Evolutionary conservation across 192 early-diverging fungal species (phyloP).

Genomic region (Podila epicladia): DNA sequence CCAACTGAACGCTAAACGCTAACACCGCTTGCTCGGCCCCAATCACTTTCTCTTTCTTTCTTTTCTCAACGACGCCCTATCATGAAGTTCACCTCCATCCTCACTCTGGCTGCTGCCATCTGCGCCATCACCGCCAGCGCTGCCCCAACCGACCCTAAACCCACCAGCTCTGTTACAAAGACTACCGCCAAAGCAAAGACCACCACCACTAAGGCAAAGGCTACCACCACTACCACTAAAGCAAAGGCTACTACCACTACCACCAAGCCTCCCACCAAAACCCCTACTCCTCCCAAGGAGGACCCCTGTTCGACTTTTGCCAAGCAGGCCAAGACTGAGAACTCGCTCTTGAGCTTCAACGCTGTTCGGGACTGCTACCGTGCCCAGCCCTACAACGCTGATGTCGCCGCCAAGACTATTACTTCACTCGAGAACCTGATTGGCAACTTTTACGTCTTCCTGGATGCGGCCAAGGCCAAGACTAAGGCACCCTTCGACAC

Average conservation of each 20-base stretch:
- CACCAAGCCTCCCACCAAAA: neutral
- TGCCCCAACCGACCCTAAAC: conserved; percentile 2
- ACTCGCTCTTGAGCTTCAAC: conserved; percentile 16
- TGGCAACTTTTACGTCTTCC: conserved; percentile 45
- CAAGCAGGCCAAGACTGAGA: conserved; percentile 14
- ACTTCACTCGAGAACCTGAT: conserved; percentile 35
- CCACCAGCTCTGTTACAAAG: conserved; percentile 20
- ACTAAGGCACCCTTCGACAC: conserved; percentile 32
- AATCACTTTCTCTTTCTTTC: neutral
- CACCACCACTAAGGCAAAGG: conserved; percentile 1
- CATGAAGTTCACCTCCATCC: conserved; percentile 48
- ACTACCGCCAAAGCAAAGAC: conserved; percentile 4
- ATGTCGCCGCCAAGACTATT: conserved; percentile 29
- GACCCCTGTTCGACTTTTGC: conserved; percentile 37
- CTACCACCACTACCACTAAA: conserved; percentile 10
- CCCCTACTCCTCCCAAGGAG: neutral
- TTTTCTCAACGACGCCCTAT: neutral
- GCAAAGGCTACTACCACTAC: neutral
- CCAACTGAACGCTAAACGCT: neutral
- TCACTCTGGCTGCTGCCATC: conserved; percentile 36
- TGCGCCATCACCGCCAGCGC: conserved; percentile 30
- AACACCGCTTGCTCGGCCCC: neutral
- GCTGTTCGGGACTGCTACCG: conserved; percentile 32
- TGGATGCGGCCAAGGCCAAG: conserved; percentile 25
- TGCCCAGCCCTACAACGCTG: conserved; percentile 33